phyloP scores from a whole-genome alignment of 176 grass and related monocot genomes.

The Zea luxurians region DNA sequence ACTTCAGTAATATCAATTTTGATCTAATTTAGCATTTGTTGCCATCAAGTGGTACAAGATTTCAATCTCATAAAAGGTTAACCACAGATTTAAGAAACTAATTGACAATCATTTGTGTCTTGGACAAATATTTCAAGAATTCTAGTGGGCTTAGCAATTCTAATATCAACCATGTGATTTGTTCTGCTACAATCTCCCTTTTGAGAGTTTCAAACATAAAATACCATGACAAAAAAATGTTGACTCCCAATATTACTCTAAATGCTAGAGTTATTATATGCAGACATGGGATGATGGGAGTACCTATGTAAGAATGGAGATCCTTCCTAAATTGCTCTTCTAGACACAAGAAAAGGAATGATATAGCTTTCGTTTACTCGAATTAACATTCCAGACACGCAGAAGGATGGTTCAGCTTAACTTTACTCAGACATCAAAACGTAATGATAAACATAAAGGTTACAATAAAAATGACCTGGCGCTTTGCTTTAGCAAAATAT shows the following conservation, averaged over 20 bases:
- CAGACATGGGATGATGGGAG: not conserved
- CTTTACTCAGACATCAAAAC: slow-evolving; percentile 9
- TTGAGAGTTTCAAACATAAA: slow-evolving; percentile 14
- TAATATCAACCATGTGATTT: slow-evolving; percentile 10
- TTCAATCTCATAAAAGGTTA: not conserved
- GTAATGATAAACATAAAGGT: slow-evolving; percentile 16
- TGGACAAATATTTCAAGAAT: slow-evolving; percentile 13
- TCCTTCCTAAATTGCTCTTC: not conserved
- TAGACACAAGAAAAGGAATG: not conserved
- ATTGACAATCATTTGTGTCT: not conserved
- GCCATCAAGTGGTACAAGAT: not conserved
- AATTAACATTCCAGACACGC: not conserved
- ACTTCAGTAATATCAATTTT: not conserved
- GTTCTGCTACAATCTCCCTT: slow-evolving; percentile 12
- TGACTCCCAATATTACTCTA: not conserved
- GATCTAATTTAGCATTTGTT: slow-evolving; percentile 25
- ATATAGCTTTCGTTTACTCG: not conserved
- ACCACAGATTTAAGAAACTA: slow-evolving; percentile 9
- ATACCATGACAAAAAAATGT: slow-evolving; percentile 17
- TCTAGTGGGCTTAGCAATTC: not conserved
- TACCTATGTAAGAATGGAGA: too few relatives aligned
- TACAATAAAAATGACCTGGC: slow-evolving; percentile 7
- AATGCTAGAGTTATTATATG: not conserved
- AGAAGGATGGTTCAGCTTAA: not conserved
- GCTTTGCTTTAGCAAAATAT: not conserved